These are phyloP conservation scores for Exophiala sp. DNA, from an alignment of 2,329 filamentous ascomycete species.

Conservation along the genomic window DNA sequence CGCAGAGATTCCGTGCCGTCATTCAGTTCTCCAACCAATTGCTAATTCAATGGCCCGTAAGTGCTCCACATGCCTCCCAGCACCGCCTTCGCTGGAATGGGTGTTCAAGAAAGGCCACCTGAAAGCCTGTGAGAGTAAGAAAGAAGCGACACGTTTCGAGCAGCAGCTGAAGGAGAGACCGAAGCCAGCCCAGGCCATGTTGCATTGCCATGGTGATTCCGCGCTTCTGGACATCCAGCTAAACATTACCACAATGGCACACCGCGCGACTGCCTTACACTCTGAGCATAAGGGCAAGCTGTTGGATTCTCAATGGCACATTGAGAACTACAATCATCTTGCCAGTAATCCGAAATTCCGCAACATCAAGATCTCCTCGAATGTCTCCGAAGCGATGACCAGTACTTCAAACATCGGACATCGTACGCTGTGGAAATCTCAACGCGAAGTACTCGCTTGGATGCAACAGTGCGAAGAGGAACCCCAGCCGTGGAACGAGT, in stretches of 20 bases:
- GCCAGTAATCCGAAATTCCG: conserved; percentile 7
- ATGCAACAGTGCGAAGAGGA: conserved; percentile 55
- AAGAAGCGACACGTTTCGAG: conserved; percentile 51
- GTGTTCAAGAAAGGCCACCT: conserved; percentile 32
- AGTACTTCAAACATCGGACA: neutral
- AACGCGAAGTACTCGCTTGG: conserved; percentile 57
- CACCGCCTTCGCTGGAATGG: conserved; percentile 15
- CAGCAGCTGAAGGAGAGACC: conserved; percentile 48
- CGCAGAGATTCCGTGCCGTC: conserved; percentile 1
- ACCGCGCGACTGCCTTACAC: conserved; percentile 37
- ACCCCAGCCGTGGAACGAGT: conserved; percentile 44
- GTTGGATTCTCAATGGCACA: conserved; percentile 9
- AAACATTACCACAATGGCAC: conserved; percentile 42
- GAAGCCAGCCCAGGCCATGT: conserved; percentile 37
- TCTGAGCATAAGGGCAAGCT: neutral
- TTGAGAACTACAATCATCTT: conserved; percentile 24
- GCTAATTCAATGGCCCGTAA: neutral
- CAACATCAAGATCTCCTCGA: conserved; percentile 6
- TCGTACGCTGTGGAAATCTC: conserved; percentile 47
- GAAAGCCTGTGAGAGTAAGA: conserved; percentile 50
- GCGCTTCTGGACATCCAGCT: conserved; percentile 33
- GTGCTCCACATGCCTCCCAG: conserved; percentile 17
- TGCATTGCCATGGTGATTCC: conserved; percentile 24
- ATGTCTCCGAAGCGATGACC: neutral
- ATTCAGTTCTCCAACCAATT: neutral